A percentile compares a stretch with the other conserved stretches of the same genome.
phyloP scores from a whole-genome alignment of 2,329 filamentous ascomycete species.

The Hortaea werneckii region DNA sequence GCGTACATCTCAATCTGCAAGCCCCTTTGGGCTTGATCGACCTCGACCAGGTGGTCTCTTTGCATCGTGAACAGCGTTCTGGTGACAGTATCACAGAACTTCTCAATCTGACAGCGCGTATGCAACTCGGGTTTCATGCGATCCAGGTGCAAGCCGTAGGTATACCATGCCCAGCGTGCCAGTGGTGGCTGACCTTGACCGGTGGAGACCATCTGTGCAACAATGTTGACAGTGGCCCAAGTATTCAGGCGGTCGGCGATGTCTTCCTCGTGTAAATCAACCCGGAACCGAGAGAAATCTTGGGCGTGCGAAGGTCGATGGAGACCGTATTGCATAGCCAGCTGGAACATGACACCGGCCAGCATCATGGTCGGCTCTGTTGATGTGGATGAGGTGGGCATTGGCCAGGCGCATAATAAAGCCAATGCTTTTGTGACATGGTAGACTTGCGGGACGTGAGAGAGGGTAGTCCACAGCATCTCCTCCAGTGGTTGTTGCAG shows the following conservation, averaged over 20 bases:
- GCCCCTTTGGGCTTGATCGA: conserved; percentile 26
- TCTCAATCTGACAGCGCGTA: conserved; percentile 59
- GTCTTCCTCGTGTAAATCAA: conserved; percentile 65
- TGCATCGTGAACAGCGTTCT: conserved; percentile 72
- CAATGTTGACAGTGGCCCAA: conserved; percentile 79
- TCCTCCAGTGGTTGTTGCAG: conserved; percentile 57
- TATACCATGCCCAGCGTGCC: conserved; percentile 44
- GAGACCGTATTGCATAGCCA: conserved; percentile 71
- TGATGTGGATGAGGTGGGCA: conserved; percentile 71
- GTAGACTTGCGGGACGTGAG: conserved; percentile 67
- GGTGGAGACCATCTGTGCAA: conserved; percentile 69
- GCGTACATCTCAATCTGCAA: conserved; percentile 28
- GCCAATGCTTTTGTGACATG: conserved; percentile 74
- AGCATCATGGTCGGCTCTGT: conserved; percentile 74
- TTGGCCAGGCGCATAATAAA: conserved; percentile 69
- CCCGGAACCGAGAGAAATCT: conserved; percentile 61
- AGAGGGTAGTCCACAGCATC: conserved; percentile 67
- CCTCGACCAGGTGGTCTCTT: conserved; percentile 54
- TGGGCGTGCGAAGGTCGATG: conserved; percentile 73
- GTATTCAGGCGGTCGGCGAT: conserved; percentile 68
- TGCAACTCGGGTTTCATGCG: conserved; percentile 50
- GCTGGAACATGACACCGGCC: conserved; percentile 77
- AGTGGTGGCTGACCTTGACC: conserved; percentile 68
- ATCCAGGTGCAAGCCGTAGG: conserved; percentile 66
- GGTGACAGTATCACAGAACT: conserved; percentile 67